Evolutionary conservation across 2,329 filamentous ascomycete species (phyloP).

Genomic region (Penicillium palitans): DNA sequence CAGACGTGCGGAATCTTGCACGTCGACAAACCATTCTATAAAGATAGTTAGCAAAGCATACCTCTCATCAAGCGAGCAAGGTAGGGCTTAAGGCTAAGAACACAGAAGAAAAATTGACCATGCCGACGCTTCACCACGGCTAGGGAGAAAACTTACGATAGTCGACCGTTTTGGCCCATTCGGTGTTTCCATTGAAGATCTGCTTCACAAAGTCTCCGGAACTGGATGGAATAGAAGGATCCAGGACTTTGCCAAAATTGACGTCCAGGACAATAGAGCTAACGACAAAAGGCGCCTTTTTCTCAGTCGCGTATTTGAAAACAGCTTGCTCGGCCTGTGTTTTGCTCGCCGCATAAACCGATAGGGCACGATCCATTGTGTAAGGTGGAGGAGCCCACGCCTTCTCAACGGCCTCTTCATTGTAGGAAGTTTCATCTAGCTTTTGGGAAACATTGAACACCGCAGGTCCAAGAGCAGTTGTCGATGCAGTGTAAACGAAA

Average conservation of each 20-base stretch:
- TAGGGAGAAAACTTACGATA: background rate
- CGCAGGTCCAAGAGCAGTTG: too few relatives aligned
- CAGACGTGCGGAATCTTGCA: background rate
- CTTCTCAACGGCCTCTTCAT: too few relatives aligned
- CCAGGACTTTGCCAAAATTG: background rate
- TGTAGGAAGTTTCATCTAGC: too few relatives aligned
- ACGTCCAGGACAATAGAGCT: background rate
- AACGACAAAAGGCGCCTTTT: background rate
- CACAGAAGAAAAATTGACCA: background rate
- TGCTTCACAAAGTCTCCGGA: background rate
- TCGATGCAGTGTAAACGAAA: too few relatives aligned
- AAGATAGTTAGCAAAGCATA: background rate
- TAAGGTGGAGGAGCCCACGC: too few relatives aligned
- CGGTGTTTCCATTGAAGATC: background rate
- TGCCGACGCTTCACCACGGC: background rate
- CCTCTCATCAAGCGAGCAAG: background rate
- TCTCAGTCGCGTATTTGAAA: too few relatives aligned
- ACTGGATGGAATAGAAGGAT: background rate
- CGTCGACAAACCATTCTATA: background rate
- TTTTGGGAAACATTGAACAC: too few relatives aligned
- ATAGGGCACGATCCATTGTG: too few relatives aligned
- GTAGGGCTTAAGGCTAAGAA: background rate
- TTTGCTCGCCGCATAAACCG: too few relatives aligned
- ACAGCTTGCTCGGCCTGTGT: too few relatives aligned
- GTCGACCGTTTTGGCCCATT: background rate